phyloP scores from a whole-genome alignment of 768 basidiomycete genomes.

The Tulasnella sp. region DNA sequence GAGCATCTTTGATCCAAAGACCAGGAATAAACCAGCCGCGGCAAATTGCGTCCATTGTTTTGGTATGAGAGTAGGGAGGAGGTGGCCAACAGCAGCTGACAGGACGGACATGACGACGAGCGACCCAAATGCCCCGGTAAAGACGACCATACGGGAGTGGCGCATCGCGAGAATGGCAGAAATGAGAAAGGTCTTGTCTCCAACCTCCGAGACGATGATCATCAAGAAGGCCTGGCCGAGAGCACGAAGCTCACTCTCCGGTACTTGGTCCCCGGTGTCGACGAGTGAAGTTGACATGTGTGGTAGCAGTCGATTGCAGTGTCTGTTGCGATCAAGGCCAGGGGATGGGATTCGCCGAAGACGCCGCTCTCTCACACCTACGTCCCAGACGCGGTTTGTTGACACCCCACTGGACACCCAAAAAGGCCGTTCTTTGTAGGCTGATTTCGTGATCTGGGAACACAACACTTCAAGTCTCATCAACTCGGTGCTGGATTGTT shows the following conservation, averaged over 20 bases:
- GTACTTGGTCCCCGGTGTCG: neutral
- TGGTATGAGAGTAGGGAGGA: conserved; percentile 77
- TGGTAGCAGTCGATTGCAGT: neutral
- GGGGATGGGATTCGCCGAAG: neutral
- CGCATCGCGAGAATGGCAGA: conserved; percentile 81
- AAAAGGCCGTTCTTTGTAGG: too few relatives aligned
- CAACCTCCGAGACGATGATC: conserved; percentile 88
- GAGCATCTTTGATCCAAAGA: conserved; percentile 85
- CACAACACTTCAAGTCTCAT: too few relatives aligned
- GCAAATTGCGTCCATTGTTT: conserved; percentile 52
- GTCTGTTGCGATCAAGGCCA: neutral
- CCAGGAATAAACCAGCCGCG: conserved; percentile 73
- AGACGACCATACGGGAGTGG: conserved; percentile 67
- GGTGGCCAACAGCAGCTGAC: conserved; percentile 83
- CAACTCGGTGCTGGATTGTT: too few relatives aligned
- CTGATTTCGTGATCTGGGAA: too few relatives aligned
- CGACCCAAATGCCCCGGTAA: conserved; percentile 76
- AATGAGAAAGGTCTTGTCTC: conserved; percentile 87
- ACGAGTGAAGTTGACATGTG: neutral
- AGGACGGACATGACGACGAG: conserved; percentile 88
- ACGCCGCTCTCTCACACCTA: neutral
- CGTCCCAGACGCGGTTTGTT: neutral
- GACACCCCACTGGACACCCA: too few relatives aligned
- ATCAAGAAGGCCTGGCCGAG: conserved; percentile 72
- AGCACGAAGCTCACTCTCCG: conserved; percentile 32